Conservation (phyloP, 441 rosid genomes). For the California macrophylla region DNA sequence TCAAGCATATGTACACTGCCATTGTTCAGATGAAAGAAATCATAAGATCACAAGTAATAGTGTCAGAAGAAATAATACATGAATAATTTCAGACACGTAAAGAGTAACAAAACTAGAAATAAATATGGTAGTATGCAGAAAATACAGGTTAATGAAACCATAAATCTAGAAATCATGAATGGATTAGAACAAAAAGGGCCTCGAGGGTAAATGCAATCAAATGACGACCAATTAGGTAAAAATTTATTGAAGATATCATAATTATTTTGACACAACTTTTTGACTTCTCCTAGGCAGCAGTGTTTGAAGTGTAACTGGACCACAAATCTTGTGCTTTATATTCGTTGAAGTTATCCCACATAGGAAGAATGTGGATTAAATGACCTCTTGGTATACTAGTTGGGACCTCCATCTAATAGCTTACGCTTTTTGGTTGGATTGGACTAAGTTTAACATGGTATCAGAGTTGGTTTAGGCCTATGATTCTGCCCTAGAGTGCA, state of each 20-base stretch:
- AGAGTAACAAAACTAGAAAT: neutral
- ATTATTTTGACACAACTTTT: neutral
- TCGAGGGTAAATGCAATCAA: neutral
- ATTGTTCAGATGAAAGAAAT: neutral
- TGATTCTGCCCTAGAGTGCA: no score
- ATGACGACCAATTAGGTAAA: neutral
- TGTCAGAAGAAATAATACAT: neutral
- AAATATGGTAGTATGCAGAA: neutral
- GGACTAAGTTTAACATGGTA: no score
- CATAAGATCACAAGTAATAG: neutral
- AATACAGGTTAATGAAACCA: slow-evolving; percentile 1
- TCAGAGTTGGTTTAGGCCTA: no score
- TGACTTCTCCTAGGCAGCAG: neutral
- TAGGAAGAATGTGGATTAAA: no score
- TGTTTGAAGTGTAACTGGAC: neutral
- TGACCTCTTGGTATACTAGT: no score
- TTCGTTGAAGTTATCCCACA: no score
- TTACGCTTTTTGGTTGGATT: no score
- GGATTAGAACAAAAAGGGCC: neutral
- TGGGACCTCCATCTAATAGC: no score
- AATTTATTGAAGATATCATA: neutral
- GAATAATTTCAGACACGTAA: neutral
- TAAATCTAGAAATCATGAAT: neutral
- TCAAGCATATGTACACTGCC: slow-evolving; percentile 1
- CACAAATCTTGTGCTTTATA: neutral